Base-by-base conservation (phyloP, 1,284 basidiomycete species). In the Melampsora americana region DNA sequence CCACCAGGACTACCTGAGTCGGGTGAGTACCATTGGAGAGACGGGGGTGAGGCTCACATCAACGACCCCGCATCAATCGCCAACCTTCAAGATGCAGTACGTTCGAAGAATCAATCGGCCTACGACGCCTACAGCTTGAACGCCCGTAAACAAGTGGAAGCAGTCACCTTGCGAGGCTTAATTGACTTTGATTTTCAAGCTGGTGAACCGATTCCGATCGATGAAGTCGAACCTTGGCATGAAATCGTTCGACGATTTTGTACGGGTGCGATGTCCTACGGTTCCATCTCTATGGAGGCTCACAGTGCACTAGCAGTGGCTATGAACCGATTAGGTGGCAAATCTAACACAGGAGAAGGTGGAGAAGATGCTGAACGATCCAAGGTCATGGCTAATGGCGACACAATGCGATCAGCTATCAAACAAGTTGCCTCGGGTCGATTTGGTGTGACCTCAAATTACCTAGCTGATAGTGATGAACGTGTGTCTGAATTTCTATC, bases 151-250 rank as follows among this genome's bases (percentile, higher is more conserved):
- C 91, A 95, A 82, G 89, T 91, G 77, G 89, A 88, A 83, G 87
- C 87, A 56, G 88, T 92, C 77, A 93, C 95, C 74, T 88, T 96
- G 71, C 92, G 94, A 80, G 94, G 94, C 79, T 86, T 97, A 64
- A 87, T 97, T 77, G 93, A 95, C 77, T 96, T 97, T 86, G 88
- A 90, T 72, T 91, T 87, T 82, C 91, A 92, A 82, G 82, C 80
- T 72, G 85, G 88, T 26, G 89, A 88, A 0, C 84, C 91, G 12
- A 95, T 97, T 82, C 93, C 94, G 39, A 88, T 96, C 78, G 94
- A 96, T 81, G 93, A 97, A 84, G 94, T 97, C 77, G 94, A 97
- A 83, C 94, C 94, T n/a, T 97, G 94, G 94, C 95, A 95, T 83
- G 93, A 95, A 85, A 96, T 97, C 79, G 94, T 96, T 61, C 89